A percentile compares a stretch with the other conserved stretches of the same genome.
Conservation (phyloP, 441 rosid genomes). For the Gossypium davidsonii region DNA sequence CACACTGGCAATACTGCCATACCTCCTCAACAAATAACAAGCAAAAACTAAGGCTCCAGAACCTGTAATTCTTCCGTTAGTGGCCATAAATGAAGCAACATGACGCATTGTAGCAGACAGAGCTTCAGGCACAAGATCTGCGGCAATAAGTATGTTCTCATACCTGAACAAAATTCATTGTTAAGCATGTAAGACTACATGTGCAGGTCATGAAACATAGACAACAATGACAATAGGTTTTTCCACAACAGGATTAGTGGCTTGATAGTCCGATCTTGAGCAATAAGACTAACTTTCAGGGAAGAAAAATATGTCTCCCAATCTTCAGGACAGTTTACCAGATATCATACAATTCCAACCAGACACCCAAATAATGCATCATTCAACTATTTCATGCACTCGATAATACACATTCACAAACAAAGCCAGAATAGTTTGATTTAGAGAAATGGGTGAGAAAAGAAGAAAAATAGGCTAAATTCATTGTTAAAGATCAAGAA, state of each 20-base stretch:
- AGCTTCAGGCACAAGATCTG: slow-evolving; percentile 85
- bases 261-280: not conserved
- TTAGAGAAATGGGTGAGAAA: not conserved
- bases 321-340: not conserved
- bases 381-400: not conserved
- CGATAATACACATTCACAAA: not conserved
- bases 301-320: not conserved
- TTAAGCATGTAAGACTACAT: slow-evolving; percentile 5
- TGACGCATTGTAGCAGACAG: slow-evolving; percentile 65
- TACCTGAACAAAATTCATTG: slow-evolving; percentile 54
- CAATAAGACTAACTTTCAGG: not conserved
- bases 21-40: slow-evolving; percentile 72
- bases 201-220: not conserved
- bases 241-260: not conserved
- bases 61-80: slow-evolving; percentile 67
- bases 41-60: slow-evolving; percentile 68
- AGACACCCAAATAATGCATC: not conserved
- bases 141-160: slow-evolving; percentile 73
- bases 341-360: not conserved
- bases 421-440: not conserved
- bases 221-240: not conserved
- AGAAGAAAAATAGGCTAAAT: not conserved
- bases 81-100: slow-evolving; percentile 51
- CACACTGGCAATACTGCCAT: slow-evolving; percentile 65
- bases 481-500: not conserved